Percentiles rank a stretch among this genome's conserved stretches.
Evolutionary conservation across 2,329 filamentous ascomycete genomes (phyloP).

Genomic region (Fusarium pseudoanthophilum): DNA sequence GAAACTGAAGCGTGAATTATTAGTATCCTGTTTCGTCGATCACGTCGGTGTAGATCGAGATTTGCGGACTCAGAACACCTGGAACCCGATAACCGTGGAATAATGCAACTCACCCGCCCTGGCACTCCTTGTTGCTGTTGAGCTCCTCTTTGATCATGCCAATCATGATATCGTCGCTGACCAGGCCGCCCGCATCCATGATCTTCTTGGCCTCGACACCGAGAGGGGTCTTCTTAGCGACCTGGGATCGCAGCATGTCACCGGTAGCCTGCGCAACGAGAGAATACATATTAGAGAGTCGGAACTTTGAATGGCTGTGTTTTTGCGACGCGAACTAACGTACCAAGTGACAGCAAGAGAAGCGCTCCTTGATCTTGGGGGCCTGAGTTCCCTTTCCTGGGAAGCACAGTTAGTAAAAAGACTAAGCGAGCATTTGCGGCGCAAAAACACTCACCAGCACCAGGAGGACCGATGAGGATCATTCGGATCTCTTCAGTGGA

Average conservation of each 20-base stretch:
- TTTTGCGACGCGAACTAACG: slow-evolving; percentile 49
- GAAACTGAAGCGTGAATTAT: slow-evolving; percentile 70
- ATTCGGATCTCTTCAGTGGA: slow-evolving; percentile 82
- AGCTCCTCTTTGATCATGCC: slow-evolving; percentile 99
- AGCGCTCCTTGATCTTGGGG: slow-evolving; percentile 97
- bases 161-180: slow-evolving; percentile 99
- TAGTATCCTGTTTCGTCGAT: slow-evolving; percentile 29
- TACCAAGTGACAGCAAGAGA: slow-evolving; percentile 96
- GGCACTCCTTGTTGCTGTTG: slow-evolving; percentile 92
- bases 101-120: slow-evolving; percentile 78
- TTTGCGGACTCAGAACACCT: slow-evolving; percentile 5
- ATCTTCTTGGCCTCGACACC: slow-evolving; percentile 99
- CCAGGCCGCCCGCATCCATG: slow-evolving; percentile 97
- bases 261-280: slow-evolving; percentile 79
- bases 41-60: slow-evolving; percentile 6
- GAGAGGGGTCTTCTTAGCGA: slow-evolving; percentile 95
- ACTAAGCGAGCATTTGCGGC: slow-evolving; percentile 2
- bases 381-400: slow-evolving; percentile 98
- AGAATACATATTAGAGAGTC: slow-evolving; percentile 29
- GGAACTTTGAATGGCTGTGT: neutral
- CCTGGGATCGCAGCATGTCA: slow-evolving; percentile 98
- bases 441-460: slow-evolving; percentile 77
- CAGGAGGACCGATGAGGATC: slow-evolving; percentile 97
- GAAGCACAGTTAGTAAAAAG: slow-evolving; percentile 33
- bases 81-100: neutral